Conservation (phyloP, 1,139 yeast genomes). For the Sugiyamaella sp. region DNA sequence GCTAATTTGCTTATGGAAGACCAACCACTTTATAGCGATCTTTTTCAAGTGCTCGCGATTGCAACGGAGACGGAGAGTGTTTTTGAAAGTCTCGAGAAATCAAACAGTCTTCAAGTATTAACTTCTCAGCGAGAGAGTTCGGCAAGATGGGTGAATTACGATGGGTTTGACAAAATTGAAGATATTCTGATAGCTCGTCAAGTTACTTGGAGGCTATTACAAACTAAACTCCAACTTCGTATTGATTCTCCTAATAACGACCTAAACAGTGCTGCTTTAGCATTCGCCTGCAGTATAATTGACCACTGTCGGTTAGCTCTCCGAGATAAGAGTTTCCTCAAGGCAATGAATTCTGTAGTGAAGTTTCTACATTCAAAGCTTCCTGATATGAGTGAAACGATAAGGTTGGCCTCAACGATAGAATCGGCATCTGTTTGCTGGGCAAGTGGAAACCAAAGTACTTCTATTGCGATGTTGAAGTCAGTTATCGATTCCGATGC, state of each 20-base stretch:
- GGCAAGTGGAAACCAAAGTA: slow-evolving; percentile 32
- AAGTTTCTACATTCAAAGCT: slow-evolving; percentile 13
- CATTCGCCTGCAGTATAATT: slow-evolving; percentile 14
- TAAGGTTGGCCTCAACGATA: slow-evolving; percentile 11
- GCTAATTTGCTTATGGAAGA: slow-evolving; percentile 18
- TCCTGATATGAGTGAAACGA: not conserved
- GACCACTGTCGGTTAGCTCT: slow-evolving; percentile 24
- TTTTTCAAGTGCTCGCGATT: slow-evolving; percentile 24
- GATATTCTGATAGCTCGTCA: slow-evolving; percentile 30
- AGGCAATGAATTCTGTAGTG: slow-evolving; percentile 26
- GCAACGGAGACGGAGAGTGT: slow-evolving; percentile 21
- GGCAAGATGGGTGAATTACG: slow-evolving; percentile 17
- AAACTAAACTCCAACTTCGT: not conserved
- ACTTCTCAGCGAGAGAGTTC: slow-evolving; percentile 6
- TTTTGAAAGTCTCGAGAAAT: slow-evolving; percentile 7
- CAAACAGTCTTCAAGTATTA: not conserved
- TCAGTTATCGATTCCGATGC: slow-evolving; percentile 14
- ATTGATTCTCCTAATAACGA: not conserved
- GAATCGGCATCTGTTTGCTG: slow-evolving; percentile 29
- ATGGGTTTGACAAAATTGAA: slow-evolving; percentile 17
- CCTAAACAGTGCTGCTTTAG: slow-evolving; percentile 1
- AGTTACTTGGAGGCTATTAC: slow-evolving; percentile 28
- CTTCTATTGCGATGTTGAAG: slow-evolving; percentile 29
- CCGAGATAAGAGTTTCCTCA: slow-evolving; percentile 20
- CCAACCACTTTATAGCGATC: slow-evolving; percentile 12